phyloP scores from a whole-genome alignment of 2,329 filamentous ascomycete genomes.

The Curvularia hawaiiensis region DNA sequence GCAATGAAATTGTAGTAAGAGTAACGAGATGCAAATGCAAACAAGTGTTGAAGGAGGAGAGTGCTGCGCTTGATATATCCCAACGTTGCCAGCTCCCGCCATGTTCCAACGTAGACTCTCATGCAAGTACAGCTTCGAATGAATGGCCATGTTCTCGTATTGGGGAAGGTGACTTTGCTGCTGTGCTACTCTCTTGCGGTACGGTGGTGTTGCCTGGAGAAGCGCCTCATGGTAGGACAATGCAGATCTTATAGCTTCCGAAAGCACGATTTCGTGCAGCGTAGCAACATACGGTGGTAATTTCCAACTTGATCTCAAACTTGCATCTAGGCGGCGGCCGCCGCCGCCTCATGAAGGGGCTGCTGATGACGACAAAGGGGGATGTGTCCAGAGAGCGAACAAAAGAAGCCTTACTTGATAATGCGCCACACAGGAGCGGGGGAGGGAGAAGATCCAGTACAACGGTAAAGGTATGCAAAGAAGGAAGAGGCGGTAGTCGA shows the following conservation, averaged over 20 bases:
- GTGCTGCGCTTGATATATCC: slow-evolving; percentile 41
- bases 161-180: slow-evolving; percentile 40
- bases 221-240: slow-evolving; percentile 32
- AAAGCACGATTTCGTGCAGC: slow-evolving; percentile 6
- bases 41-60: slow-evolving; percentile 32
- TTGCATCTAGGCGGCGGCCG: slow-evolving; percentile 13
- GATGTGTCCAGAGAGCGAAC: slow-evolving; percentile 3
- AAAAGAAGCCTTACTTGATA: slow-evolving; percentile 36
- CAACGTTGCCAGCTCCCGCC: slow-evolving; percentile 36
- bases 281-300: background rate
- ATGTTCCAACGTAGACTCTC: slow-evolving; percentile 35
- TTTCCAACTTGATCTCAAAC: slow-evolving; percentile 1
- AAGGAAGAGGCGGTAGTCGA: slow-evolving; percentile 30
- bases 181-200: slow-evolving; percentile 42
- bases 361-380: slow-evolving; percentile 13
- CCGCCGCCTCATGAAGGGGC: slow-evolving; percentile 17
- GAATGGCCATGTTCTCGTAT: slow-evolving; percentile 38
- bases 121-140: slow-evolving; percentile 35
- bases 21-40: slow-evolving; percentile 30
- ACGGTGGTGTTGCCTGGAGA: slow-evolving; percentile 39
- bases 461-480: slow-evolving; percentile 32
- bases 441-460: slow-evolving; percentile 28
- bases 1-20: slow-evolving; percentile 29
- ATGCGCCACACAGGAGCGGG: slow-evolving; percentile 33
- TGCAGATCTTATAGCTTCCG: slow-evolving; percentile 16